Evolutionary conservation across 2,329 filamentous ascomycete species (phyloP), one percentile per base, ranked within the genome.

Genomic region (Colletotrichum brevisporum): DNA sequence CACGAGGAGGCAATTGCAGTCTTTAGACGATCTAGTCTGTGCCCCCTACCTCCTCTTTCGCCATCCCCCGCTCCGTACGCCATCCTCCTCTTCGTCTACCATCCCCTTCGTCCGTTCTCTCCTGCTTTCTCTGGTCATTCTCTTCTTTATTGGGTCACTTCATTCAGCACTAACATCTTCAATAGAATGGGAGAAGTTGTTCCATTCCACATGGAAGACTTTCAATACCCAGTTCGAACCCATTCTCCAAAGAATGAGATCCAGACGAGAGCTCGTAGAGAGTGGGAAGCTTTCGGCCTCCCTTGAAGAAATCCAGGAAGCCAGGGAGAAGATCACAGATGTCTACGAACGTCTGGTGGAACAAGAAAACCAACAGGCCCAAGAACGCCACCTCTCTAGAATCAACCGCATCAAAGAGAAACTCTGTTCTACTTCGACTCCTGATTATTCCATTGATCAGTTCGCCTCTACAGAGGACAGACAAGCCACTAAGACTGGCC

Each of bases 171-270:
- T 24, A 24, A 43, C 12, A 13, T 27, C 8, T 5, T 5, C 26
- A 8, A 18, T 21, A 47, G 39, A 16, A 45, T 56, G 39, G 39
- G 26, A 5, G 8, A 15, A 56, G 2, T 5, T 45, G 5, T 45
- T 43, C 6, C 39, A 56, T 27, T 27, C 54, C 3, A 56, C 54
- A 41, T 56, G 54, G 54, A 56, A 56, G 21, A 45, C 54, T 15
- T 56, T 56, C 21, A 39, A 56, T 39, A 10, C 36, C 24, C 54
- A 39, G 15, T 43, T 56, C 15, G 54, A 16, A 6, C 54, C 54
- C 21, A 56, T 56, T 9, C 12, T 56, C 4, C 54, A 56, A 9
- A 56, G 54, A 12, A 10, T 56, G 5, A 15, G 36, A 18, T 45
- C 36, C 15, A 13, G 54, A 24, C 36, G 39, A 10, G 5, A 45